Percentiles rank a stretch among this genome's conserved stretches.
Evolutionary conservation across 352 stramenopile genomes (phyloP).

Genomic region (Aphanomyces astaci): DNA sequence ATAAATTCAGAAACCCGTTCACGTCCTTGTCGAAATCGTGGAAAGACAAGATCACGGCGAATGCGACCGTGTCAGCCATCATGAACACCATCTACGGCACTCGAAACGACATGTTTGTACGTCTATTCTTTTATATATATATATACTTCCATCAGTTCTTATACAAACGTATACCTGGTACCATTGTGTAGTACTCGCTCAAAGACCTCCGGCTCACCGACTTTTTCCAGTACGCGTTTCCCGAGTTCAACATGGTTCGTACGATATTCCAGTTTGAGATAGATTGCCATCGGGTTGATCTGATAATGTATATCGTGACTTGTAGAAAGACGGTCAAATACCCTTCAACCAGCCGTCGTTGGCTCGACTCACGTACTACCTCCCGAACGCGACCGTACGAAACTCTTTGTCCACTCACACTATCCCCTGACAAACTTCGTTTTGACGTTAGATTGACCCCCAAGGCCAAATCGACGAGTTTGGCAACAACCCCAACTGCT

Average conservation of each 20-base stretch:
- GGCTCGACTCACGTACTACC: not conserved
- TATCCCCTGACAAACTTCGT: too few relatives aligned
- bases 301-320: too few relatives aligned
- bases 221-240: slow-evolving; percentile 10
- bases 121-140: too few relatives aligned
- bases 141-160: not conserved
- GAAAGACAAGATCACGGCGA: not conserved
- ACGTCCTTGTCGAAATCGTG: not conserved
- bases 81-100: slow-evolving; percentile 10
- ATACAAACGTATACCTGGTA: not conserved
- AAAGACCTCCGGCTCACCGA: slow-evolving; percentile 5
- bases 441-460: not conserved
- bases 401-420: not conserved
- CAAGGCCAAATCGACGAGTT: not conserved
- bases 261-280: not conserved
- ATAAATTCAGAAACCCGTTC: slow-evolving; percentile 7
- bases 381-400: not conserved
- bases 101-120: slow-evolving; percentile 10
- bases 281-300: not conserved
- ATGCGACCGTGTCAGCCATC: not conserved
- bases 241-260: slow-evolving; percentile 7
- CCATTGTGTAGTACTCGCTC: slow-evolving; percentile 5
- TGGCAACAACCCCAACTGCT: not conserved
- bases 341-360: not conserved
- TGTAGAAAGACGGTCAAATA: slow-evolving; percentile 6